These are phyloP conservation scores for Fusarium avenaceum DNA, from an alignment of 2,329 filamentous ascomycete species.

Conservation along the genomic window DNA sequence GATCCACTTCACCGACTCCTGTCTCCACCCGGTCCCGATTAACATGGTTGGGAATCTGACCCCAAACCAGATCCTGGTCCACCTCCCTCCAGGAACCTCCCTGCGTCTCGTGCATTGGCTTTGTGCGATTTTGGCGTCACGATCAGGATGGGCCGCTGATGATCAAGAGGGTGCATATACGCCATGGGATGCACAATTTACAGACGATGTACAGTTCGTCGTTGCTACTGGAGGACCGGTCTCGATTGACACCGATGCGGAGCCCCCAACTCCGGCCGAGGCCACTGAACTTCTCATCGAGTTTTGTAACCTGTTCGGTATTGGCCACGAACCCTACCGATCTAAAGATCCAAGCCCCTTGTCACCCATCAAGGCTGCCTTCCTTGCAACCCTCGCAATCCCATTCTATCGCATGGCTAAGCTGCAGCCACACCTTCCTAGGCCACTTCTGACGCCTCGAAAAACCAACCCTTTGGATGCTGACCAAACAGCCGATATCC, in stretches of 20 bases:
- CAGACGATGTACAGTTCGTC: slow-evolving; percentile 37
- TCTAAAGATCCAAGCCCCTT: slow-evolving; percentile 22
- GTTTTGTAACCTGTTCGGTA: slow-evolving; percentile 47
- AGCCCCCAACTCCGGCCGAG: slow-evolving; percentile 37
- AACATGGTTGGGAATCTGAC: slow-evolving; percentile 33
- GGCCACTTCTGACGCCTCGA: slow-evolving; percentile 29
- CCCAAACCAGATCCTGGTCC: slow-evolving; percentile 38
- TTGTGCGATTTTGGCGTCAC: slow-evolving; percentile 46
- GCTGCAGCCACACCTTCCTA: slow-evolving; percentile 43
- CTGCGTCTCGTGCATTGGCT: slow-evolving; percentile 47
- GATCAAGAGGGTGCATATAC: slow-evolving; percentile 34
- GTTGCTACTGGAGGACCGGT: slow-evolving; percentile 42
- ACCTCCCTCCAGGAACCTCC: slow-evolving; percentile 40
- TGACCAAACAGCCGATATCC: slow-evolving; percentile 31
- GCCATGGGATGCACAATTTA: slow-evolving; percentile 42
- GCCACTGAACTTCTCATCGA: slow-evolving; percentile 46
- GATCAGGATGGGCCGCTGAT: slow-evolving; percentile 42
- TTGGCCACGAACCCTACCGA: slow-evolving; percentile 36
- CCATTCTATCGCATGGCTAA: slow-evolving; percentile 49
- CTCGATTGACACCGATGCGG: slow-evolving; percentile 26
- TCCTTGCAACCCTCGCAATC: slow-evolving; percentile 46
- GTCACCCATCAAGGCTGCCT: slow-evolving; percentile 47
- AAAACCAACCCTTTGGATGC: slow-evolving; percentile 16
- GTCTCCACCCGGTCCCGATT: slow-evolving; percentile 43
- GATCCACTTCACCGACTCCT: slow-evolving; percentile 45